phyloP scores from a whole-genome alignment of 2,329 filamentous ascomycete species.

The Aspergillus calidoustus region DNA sequence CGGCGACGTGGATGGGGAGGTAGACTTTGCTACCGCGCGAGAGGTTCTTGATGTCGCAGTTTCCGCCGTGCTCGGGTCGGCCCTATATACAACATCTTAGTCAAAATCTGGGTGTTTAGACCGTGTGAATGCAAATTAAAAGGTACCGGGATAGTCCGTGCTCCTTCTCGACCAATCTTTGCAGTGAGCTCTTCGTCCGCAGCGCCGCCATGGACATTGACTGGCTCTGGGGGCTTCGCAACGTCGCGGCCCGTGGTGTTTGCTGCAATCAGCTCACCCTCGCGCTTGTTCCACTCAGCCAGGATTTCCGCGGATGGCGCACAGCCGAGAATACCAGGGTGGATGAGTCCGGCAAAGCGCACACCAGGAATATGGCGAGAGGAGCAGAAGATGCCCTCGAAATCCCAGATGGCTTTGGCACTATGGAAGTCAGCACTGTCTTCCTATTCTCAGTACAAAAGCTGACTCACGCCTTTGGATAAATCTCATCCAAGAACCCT shows the following conservation, averaged over 20 bases:
- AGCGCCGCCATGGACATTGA: constrained; percentile 73
- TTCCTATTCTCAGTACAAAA: background rate
- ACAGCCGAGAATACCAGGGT: constrained; percentile 88
- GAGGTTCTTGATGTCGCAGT: constrained; percentile 90
- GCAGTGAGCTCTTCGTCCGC: constrained; percentile 63
- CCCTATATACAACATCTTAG: constrained; percentile 46
- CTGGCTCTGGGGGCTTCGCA: constrained; percentile 73
- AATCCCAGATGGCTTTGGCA: constrained; percentile 77
- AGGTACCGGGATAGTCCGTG: constrained; percentile 74
- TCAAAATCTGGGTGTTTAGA: background rate
- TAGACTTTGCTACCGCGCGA: constrained; percentile 80
- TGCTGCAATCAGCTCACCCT: constrained; percentile 76
- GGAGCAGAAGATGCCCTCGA: constrained; percentile 78
- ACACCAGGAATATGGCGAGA: constrained; percentile 87
- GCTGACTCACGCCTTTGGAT: constrained; percentile 74
- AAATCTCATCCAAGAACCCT: constrained; percentile 85
- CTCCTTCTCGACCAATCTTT: constrained; percentile 76
- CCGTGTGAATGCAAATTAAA: background rate
- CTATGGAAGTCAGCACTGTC: constrained; percentile 27
- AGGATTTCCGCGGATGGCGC: constrained; percentile 80
- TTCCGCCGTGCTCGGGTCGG: constrained; percentile 84
- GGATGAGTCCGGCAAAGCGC: constrained; percentile 85
- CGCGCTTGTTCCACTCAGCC: constrained; percentile 80
- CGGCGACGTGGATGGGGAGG: constrained; percentile 81
- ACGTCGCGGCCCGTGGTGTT: constrained; percentile 70